These are phyloP conservation scores for Morella rubra DNA, from an alignment of 306 rosid species.

Conservation along the genomic window DNA sequence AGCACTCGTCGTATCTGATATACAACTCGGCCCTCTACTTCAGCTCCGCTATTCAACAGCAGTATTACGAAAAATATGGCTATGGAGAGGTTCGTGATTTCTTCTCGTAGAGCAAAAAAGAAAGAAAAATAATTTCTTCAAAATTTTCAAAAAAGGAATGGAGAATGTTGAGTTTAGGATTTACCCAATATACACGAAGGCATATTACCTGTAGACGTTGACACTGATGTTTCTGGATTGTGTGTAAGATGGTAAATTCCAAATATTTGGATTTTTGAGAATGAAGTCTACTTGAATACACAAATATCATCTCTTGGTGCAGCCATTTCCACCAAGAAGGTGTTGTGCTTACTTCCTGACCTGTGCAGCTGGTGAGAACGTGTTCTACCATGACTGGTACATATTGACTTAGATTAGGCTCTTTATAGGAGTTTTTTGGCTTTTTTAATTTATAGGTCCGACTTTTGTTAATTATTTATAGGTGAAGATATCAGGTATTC, in stretches of 20 bases:
- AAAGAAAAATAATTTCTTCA: background rate
- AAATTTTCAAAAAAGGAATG: background rate
- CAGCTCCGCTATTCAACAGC: constrained; percentile 63
- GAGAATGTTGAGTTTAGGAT: background rate
- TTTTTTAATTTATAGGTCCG: background rate
- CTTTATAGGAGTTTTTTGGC: background rate
- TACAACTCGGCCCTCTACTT: constrained; percentile 82
- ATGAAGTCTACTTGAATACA: background rate
- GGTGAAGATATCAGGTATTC: background rate
- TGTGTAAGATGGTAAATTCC: background rate
- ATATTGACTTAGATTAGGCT: background rate
- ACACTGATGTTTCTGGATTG: background rate
- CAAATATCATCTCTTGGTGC: background rate
- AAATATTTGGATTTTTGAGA: background rate
- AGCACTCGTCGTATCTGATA: constrained; percentile 78
- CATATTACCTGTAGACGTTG: background rate
- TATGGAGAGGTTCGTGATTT: constrained; percentile 51
- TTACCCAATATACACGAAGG: background rate
- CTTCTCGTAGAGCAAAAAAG: background rate
- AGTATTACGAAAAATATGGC: constrained; percentile 73
- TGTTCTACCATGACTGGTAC: background rate
- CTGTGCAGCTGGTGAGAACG: background rate
- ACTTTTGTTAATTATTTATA: background rate
- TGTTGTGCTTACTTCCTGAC: background rate
- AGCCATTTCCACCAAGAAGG: background rate